Base-by-base conservation (phyloP, 192 early-diverging fungal species). In the Geranomyces michiganensis region DNA sequence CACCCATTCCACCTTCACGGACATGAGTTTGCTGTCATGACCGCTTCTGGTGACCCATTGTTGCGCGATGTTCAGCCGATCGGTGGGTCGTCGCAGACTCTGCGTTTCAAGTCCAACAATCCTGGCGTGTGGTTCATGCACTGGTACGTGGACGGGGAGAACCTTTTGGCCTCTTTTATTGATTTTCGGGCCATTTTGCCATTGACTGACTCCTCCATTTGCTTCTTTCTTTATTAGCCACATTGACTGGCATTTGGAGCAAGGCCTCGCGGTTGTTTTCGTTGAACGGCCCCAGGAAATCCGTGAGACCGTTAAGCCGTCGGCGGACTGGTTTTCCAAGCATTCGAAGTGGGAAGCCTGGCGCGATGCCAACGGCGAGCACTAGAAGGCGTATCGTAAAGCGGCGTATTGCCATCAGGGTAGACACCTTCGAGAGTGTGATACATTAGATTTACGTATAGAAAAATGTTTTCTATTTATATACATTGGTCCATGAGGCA, bases 1-100 rank as follows among this genome's bases (percentile, higher is more conserved):
- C 94, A 95, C 72, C 81, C 74, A 15, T 82, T 95, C 84, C 94
- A 96, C 78, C 78, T 94, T n/a, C 94, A 96, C 75, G 92, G 92
- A 8, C 90, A 93, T 74, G 77, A 78, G 10, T 94, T 94, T 84
- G 89, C 93, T 76, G 78, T 95, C 48, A 64, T 27, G 33, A 78
- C 65, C 74, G 77, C 62, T 70, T 77, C 27, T 76, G 61, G 82
- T 21, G 87, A 86, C 56, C 92, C 92, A 6, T 64, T 87, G 14
- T 79, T 85, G 17, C 86, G 94, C 70, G 94, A 96, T 71, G 92
- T 89, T 5, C 82, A 93, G 15, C 74, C 82, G 7, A 84, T 94
- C 10, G 81, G 89, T 61, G 58, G 58, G 17, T 60, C 58, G 22
- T 90, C 87, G 62, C 82, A 85, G 7, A 79, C 90, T 6, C 73